These are phyloP conservation scores for Lentinula detonsa DNA, from an alignment of 768 basidiomycete species.

Conservation along the genomic window DNA sequence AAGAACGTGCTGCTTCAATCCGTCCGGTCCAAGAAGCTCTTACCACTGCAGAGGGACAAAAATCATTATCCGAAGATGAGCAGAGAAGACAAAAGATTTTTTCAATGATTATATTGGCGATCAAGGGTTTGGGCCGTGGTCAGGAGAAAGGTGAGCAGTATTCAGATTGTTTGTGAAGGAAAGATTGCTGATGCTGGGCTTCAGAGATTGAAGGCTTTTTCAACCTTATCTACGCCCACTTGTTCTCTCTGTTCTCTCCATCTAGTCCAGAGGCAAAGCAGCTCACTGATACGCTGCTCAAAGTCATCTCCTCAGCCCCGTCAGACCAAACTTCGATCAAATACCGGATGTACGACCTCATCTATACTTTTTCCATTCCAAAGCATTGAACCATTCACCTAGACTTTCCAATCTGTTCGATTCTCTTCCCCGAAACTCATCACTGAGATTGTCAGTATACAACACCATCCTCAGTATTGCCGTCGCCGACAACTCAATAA, in stretches of 20 bases:
- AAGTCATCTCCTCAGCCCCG: conserved; percentile 48
- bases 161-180: not conserved
- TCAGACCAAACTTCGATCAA: conserved; percentile 52
- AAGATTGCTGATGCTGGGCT: conserved; percentile 5
- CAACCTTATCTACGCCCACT: conserved; percentile 73
- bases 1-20: conserved; percentile 55
- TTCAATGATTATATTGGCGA: conserved; percentile 51
- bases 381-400: conserved; percentile 8
- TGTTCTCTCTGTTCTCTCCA: conserved; percentile 52
- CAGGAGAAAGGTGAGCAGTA: conserved; percentile 62
- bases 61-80: conserved; percentile 49
- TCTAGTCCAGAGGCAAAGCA: conserved; percentile 51
- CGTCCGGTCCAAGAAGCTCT: conserved; percentile 62
- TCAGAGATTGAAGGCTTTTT: conserved; percentile 85
- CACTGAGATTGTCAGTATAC: conserved; percentile 60
- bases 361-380: conserved; percentile 7
- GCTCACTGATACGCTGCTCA: conserved; percentile 43
- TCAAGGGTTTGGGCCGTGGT: conserved; percentile 70
- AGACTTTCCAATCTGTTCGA: conserved; percentile 85
- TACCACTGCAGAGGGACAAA: conserved; percentile 43
- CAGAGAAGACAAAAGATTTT: conserved; percentile 49
- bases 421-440: conserved; percentile 58
- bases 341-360: conserved; percentile 63
- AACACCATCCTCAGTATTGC: conserved; percentile 56
- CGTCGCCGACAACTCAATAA: conserved; percentile 53